These are phyloP conservation scores for Monascus ruber DNA, from an alignment of 2,329 filamentous ascomycete species.

Conservation along the genomic window DNA sequence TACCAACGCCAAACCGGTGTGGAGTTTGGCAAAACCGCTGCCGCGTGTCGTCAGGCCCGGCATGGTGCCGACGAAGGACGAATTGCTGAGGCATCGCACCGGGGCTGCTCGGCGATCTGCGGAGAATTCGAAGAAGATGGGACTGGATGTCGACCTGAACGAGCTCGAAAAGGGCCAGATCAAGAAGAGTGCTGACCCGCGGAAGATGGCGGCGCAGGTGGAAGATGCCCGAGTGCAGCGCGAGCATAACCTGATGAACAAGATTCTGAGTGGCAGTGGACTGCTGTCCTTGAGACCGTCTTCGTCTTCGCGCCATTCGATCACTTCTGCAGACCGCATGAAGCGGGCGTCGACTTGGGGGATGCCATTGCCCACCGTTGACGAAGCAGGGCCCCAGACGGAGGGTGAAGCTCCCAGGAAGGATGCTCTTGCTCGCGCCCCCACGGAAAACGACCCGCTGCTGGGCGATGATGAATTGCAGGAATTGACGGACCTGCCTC, in stretches of 20 bases:
- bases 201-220: conserved; percentile 34
- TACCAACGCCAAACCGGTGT: conserved; percentile 39
- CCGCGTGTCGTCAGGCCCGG: conserved; percentile 43
- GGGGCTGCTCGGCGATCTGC: conserved; percentile 21
- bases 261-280: conserved; percentile 18
- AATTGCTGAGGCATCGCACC: conserved; percentile 20
- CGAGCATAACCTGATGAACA: conserved; percentile 30
- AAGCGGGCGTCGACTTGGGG: conserved; percentile 13
- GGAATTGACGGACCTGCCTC: conserved; percentile 5
- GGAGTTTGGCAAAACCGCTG: conserved; percentile 43
- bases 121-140: conserved; percentile 20
- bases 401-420: conserved; percentile 6
- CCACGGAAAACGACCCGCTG: conserved; percentile 7
- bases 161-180: conserved; percentile 35
- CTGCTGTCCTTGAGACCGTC: background rate
- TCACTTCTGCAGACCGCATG: conserved; percentile 11
- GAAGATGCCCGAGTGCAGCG: conserved; percentile 31
- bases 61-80: conserved; percentile 38
- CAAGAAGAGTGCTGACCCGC: conserved; percentile 23
- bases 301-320: conserved; percentile 10
- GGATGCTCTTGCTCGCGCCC: conserved; percentile 10
- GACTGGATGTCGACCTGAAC: conserved; percentile 30
- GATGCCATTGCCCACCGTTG: background rate
- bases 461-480: conserved; percentile 5
- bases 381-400: conserved; percentile 11